A percentile compares a stretch with the other conserved stretches of the same genome.
These are phyloP conservation scores for Xylaria multiplex DNA, from an alignment of 2,329 filamentous ascomycete genomes.

Conservation along the genomic window DNA sequence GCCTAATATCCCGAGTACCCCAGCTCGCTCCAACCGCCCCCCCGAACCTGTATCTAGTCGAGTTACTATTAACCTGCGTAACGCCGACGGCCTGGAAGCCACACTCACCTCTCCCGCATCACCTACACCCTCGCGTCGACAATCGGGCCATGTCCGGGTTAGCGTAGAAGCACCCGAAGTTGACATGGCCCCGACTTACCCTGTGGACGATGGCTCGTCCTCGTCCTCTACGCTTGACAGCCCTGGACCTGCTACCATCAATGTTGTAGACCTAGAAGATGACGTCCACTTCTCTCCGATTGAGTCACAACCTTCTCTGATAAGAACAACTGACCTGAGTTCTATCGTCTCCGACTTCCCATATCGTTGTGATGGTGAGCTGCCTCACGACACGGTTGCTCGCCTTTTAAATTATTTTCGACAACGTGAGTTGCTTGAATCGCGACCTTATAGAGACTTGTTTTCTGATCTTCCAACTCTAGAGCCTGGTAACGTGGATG, in stretches of 20 bases:
- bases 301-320: slow-evolving; percentile 45
- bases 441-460: slow-evolving; percentile 18
- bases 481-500: slow-evolving; percentile 58
- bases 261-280: slow-evolving; percentile 52
- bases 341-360: slow-evolving; percentile 46
- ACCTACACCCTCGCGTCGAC: slow-evolving; percentile 47
- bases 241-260: slow-evolving; percentile 57
- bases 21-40: slow-evolving; percentile 48
- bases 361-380: slow-evolving; percentile 45
- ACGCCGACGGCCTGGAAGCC: slow-evolving; percentile 54
- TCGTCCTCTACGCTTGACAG: slow-evolving; percentile 55
- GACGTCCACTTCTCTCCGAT: slow-evolving; percentile 48
- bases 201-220: slow-evolving; percentile 48
- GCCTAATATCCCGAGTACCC: slow-evolving; percentile 55
- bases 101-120: slow-evolving; percentile 58
- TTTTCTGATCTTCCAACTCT: slow-evolving; percentile 27
- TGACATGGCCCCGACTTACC: slow-evolving; percentile 49
- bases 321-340: slow-evolving; percentile 36
- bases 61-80: slow-evolving; percentile 70
- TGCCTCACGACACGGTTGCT: slow-evolving; percentile 44
- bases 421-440: slow-evolving; percentile 41
- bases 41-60: slow-evolving; percentile 63
- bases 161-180: slow-evolving; percentile 60
- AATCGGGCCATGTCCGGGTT: slow-evolving; percentile 51
- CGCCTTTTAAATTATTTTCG: slow-evolving; percentile 46